Percentiles rank a stretch among this genome's conserved stretches.
Conservation (phyloP, 1,139 yeast species). For the Kodamaea anthophila region DNA sequence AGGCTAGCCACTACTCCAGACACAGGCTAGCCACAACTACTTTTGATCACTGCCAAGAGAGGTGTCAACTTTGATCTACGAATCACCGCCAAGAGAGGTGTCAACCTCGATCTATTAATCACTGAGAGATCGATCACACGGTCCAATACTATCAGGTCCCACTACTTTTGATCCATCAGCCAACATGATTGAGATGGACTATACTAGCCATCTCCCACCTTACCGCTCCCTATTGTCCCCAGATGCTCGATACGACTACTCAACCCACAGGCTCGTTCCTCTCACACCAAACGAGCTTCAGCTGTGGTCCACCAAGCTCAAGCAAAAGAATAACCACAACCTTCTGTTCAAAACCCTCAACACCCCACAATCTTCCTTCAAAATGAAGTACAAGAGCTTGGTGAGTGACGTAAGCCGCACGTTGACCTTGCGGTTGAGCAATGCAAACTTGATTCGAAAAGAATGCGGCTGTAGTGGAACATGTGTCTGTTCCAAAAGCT, state of each 20-base stretch:
- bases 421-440: slow-evolving; percentile 17
- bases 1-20: no score
- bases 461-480: slow-evolving; percentile 1
- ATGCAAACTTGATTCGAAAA: slow-evolving; percentile 10
- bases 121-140: no score
- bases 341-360: slow-evolving; percentile 12
- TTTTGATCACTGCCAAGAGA: no score
- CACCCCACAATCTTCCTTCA: slow-evolving; percentile 15
- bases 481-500: background rate
- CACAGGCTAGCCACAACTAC: no score
- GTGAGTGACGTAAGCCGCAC: slow-evolving; percentile 29
- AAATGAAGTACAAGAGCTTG: slow-evolving; percentile 41
- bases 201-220: slow-evolving; percentile 35
- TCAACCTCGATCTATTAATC: no score
- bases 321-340: slow-evolving; percentile 9
- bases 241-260: slow-evolving; percentile 37
- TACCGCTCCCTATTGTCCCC: slow-evolving; percentile 41
- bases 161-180: no score
- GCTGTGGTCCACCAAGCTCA: slow-evolving; percentile 10
- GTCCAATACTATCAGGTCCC: no score
- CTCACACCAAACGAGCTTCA: slow-evolving; percentile 29
- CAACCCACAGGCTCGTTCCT: slow-evolving; percentile 35
- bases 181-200: slow-evolving; percentile 16
- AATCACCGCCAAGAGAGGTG: no score
- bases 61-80: no score